phyloP scores from a whole-genome alignment of 2,329 filamentous ascomycete species.

The Fusarium anguioides region DNA sequence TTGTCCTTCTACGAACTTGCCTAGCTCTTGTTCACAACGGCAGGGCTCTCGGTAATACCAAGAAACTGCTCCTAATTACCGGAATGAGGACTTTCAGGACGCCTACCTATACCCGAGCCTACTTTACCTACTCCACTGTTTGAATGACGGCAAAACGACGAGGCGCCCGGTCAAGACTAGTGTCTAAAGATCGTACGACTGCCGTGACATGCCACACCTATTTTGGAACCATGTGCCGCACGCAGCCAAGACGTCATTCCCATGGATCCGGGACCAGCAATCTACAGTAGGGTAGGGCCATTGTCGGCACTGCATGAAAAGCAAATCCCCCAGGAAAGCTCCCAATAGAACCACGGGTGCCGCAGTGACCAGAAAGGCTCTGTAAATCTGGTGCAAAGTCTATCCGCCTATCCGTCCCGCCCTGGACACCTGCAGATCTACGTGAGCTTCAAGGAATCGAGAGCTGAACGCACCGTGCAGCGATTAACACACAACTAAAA shows the following conservation, averaged over 20 bases:
- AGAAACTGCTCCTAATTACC: slow-evolving; percentile 9
- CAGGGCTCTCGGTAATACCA: slow-evolving; percentile 26
- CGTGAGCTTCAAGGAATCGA: no score
- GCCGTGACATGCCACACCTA: slow-evolving; percentile 43
- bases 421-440: slow-evolving; percentile 40
- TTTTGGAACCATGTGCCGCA: slow-evolving; percentile 43
- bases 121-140: slow-evolving; percentile 29
- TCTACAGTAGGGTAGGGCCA: slow-evolving; percentile 22
- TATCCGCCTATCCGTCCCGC: slow-evolving; percentile 32
- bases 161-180: slow-evolving; percentile 40
- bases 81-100: slow-evolving; percentile 1
- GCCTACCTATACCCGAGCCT: slow-evolving; percentile 26
- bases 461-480: slow-evolving; percentile 27
- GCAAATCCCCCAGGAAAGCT: slow-evolving; percentile 40
- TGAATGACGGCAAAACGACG: slow-evolving; percentile 41
- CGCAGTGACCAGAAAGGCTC: slow-evolving; percentile 21
- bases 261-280: slow-evolving; percentile 41
- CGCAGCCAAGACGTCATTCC: slow-evolving; percentile 45
- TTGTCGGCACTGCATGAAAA: slow-evolving; percentile 46
- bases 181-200: slow-evolving; percentile 46
- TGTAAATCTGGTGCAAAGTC: slow-evolving; percentile 38
- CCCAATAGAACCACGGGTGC: slow-evolving; percentile 19
- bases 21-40: slow-evolving; percentile 1
- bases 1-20: background rate
- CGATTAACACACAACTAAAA: slow-evolving; percentile 1